Base-by-base conservation (phyloP, 192 early-diverging fungal genomes). In the Coemansia sp. region DNA sequence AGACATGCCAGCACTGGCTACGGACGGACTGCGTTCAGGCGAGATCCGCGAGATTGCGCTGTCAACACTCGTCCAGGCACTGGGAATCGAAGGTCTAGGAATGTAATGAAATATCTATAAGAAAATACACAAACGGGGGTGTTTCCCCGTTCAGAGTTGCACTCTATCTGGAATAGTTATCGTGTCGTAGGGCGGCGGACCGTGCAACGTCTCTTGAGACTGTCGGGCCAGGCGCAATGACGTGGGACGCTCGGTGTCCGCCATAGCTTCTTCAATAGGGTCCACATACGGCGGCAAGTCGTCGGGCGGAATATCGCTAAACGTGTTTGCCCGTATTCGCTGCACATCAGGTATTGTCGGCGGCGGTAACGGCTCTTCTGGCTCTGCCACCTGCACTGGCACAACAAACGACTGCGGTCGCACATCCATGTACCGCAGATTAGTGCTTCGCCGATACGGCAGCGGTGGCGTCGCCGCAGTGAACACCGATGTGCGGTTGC, bases 281-380 rank as follows among this genome's bases (percentile, higher is more conserved):
- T 80, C 78, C 29, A 80, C 25, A 53, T 80, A 80, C 7, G 78
- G 78, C 24, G 78, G 78, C 53, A 75, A 48, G 17, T 74, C 72
- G 54, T 81, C 78, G 7, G 56, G 56, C 4, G 78, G 59, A 17
- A 72, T 53, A 45, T 81, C 72, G 66, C 72, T 66, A 41, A 72
- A 75, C n/a, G 71, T 72, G 22, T 59, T 57, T 14, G 71, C 65
- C 29, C 71, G 66, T 21, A 63, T 58, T 29, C 76, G 67, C 27
- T 25, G 66, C 21, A 45, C 45, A 14, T 57, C 35, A 25, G 56
- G 43, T 2, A 66, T 55, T 22, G 29, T 27, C 60, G 47, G 49
- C 48, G 25, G 49, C 38, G 10, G 62, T 41, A 12, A 29, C 21
- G 23, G 62, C 38, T 8, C 25, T 14, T 21, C 29, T 1, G 37